Conservation (phyloP, 2,329 filamentous ascomycete genomes). For the Purpureocillium takamizusanense region DNA sequence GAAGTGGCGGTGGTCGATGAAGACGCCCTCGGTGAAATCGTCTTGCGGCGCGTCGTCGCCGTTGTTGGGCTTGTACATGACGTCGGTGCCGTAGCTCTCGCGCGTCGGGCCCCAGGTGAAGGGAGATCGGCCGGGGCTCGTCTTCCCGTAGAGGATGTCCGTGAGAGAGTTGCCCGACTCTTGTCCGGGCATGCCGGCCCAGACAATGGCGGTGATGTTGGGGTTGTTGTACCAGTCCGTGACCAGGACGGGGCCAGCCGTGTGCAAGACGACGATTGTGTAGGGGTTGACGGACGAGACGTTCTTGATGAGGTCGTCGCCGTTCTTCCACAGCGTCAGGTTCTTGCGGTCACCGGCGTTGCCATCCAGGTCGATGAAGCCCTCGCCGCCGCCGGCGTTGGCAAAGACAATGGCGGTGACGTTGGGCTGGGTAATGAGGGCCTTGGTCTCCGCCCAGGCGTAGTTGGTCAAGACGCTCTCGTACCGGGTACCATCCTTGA, state of each 20-base stretch:
- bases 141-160: conserved; percentile 74
- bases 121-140: conserved; percentile 69
- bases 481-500: conserved; percentile 47
- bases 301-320: conserved; percentile 72
- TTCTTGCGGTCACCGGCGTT: conserved; percentile 89
- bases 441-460: conserved; percentile 50
- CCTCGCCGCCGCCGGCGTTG: conserved; percentile 80
- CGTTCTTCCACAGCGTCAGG: conserved; percentile 78
- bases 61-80: conserved; percentile 63
- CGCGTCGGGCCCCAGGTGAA: conserved; percentile 70
- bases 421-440: conserved; percentile 51
- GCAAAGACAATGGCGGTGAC: conserved; percentile 79
- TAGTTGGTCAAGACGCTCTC: conserved; percentile 62
- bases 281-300: conserved; percentile 73
- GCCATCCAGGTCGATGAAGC: conserved; percentile 72
- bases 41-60: conserved; percentile 57
- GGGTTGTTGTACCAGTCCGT: conserved; percentile 64
- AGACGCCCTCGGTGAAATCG: conserved; percentile 67
- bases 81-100: conserved; percentile 58
- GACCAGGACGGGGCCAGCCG: conserved; percentile 69
- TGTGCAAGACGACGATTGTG: conserved; percentile 88
- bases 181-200: conserved; percentile 74
- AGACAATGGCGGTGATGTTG: conserved; percentile 78
- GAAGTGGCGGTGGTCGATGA: conserved; percentile 64
- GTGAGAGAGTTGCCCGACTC: conserved; percentile 72